Conservation (phyloP, 164 flowering plant species). For the Protea cynaroides region DNA sequence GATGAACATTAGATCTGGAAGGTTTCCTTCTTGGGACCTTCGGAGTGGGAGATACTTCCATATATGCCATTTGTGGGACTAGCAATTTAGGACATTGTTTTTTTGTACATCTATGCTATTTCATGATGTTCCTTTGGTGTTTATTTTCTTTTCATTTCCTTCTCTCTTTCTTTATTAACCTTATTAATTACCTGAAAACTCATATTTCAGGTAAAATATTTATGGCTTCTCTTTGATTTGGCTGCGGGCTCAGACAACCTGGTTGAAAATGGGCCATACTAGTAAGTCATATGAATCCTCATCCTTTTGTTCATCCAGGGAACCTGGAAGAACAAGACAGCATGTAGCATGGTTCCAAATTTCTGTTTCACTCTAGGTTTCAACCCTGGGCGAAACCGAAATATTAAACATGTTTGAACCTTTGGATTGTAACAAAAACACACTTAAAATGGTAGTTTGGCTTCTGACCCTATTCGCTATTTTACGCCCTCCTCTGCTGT, state of each 20-base stretch:
- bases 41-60: not conserved
- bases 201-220: conserved; percentile 71
- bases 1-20: not conserved
- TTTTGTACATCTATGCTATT: not conserved
- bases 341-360: too few species aligned
- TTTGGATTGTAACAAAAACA: too few species aligned
- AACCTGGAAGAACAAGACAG: not conserved
- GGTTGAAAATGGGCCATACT: conserved; percentile 95
- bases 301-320: not conserved
- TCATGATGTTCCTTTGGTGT: not conserved
- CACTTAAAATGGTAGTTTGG: too few species aligned
- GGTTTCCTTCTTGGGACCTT: not conserved
- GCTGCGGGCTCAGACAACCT: conserved; percentile 93
- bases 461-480: too few species aligned
- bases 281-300: conserved; percentile 38
- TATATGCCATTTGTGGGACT: not conserved
- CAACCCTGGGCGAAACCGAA: too few species aligned
- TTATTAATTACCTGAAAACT: not conserved
- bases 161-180: not conserved
- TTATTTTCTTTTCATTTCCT: not conserved
- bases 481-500: too few species aligned
- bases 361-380: too few species aligned
- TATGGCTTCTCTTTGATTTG: conserved; percentile 98
- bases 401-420: too few species aligned
- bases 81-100: too few species aligned